Base-by-base conservation (phyloP, 2,329 filamentous ascomycete genomes). In the Orbilia ellipsospora region DNA sequence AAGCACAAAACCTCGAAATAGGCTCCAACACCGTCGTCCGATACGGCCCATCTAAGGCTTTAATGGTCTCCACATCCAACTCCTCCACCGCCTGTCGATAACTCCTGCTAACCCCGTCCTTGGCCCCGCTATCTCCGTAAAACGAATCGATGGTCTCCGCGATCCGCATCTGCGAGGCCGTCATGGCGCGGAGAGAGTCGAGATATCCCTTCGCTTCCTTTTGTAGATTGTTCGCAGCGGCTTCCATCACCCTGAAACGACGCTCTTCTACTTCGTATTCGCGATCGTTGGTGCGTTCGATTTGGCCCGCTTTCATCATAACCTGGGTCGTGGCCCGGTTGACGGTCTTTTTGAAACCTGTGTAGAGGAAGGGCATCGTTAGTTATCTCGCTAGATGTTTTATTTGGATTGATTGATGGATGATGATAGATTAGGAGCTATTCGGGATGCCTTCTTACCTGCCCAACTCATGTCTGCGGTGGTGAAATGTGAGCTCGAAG, bases 231-330 rank as follows among this genome's bases (percentile, higher is more conserved):
- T 92, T 89, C 31, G 94, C 93, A 15, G 96, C 95, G 4, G 94
- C 90, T 83, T 99, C 95, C 93, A 99, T 97, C 2, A 94, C 97
- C 79, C 93, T 91, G 85, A 97, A 99, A 78, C 95, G 93, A 82
- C 92, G 90, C 84, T 96, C 93, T 83, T 99, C 96, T 63, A 98
- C 94, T 84, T 98, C 95, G 83, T 98, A 99, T 83, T 98, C 95
- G 79, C 96, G 92, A 85, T 99, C 95, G 83, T 94, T 97, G 26
- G 95, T 99, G 85, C 95, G 94, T 84, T 99, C 95, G 80, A 99
- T 96, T 85, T 98, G 95, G 75, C 95, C 92, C 70, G 94, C 96
- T 88, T 99, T 99, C 94, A 99, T 98, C 93, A 99, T 97, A 77
- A 98, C 94, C 90, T 97, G 94, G 85, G 96, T 99, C 84, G 94